Conservation (phyloP, 345 rosid genomes). For the Salix arbutifolia region DNA sequence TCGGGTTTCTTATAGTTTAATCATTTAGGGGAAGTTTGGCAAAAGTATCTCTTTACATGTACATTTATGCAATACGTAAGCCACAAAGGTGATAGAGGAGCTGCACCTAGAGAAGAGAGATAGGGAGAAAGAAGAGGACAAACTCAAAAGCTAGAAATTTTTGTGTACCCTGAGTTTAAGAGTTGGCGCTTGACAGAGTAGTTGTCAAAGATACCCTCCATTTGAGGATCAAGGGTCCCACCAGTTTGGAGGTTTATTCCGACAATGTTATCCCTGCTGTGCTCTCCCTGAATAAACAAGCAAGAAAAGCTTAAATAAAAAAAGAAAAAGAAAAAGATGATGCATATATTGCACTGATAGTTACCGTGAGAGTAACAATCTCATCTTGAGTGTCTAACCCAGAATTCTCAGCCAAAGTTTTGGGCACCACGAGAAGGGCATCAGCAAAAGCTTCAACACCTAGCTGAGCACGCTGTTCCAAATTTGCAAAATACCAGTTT, state of each 20-base stretch:
- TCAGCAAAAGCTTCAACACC: conserved; percentile 98
- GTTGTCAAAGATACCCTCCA: conserved; percentile 92
- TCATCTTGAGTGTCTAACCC: conserved; percentile 97
- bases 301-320: background rate
- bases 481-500: conserved; percentile 11
- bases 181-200: conserved; percentile 94
- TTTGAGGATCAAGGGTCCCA: conserved; percentile 81
- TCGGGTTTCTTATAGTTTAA: background rate
- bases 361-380: conserved; percentile 77
- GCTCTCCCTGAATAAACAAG: conserved; percentile 66
- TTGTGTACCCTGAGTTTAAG: conserved; percentile 72
- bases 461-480: conserved; percentile 85
- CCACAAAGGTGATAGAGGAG: background rate
- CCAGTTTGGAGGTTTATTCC: conserved; percentile 81
- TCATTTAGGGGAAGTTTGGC: background rate
- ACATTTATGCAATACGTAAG: background rate
- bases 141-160: background rate
- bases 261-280: conserved; percentile 80
- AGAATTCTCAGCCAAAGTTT: conserved; percentile 93
- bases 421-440: conserved; percentile 95
- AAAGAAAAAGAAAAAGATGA: background rate
- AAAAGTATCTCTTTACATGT: background rate
- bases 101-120: background rate
- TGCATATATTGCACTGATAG: background rate
- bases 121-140: too few relatives aligned